Percentiles rank a stretch among this genome's conserved stretches.
phyloP scores from a whole-genome alignment of 208 protist genomes.

The Crithidia fasciculata region DNA sequence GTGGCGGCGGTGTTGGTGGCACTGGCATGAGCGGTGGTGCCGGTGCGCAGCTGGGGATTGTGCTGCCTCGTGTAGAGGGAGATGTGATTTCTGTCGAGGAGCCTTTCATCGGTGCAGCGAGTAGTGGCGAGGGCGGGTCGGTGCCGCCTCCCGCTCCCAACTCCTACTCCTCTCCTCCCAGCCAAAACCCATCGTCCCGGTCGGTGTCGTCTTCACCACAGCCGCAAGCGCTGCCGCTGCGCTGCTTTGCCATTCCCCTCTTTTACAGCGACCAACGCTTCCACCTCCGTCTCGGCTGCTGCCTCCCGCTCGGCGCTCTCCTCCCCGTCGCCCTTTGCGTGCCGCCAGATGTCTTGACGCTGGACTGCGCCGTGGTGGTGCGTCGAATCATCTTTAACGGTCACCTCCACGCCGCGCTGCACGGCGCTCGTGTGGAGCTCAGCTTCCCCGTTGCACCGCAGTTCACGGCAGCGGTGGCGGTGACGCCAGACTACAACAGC shows the following conservation, averaged over 20 bases:
- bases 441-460: conserved; percentile 66
- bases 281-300: conserved; percentile 53
- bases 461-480: conserved; percentile 69
- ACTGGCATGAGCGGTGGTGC: neutral
- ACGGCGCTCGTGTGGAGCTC: conserved; percentile 58
- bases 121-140: neutral
- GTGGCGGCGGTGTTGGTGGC: neutral
- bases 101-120: conserved; percentile 17
- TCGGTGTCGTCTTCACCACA: neutral
- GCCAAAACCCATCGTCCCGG: no score
- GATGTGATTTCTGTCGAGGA: conserved; percentile 67
- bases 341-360: conserved; percentile 67
- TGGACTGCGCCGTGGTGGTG: conserved; percentile 60
- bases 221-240: conserved; percentile 33
- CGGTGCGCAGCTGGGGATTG: conserved; percentile 49
- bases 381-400: conserved; percentile 64
- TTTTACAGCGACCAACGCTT: conserved; percentile 80
- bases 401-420: conserved; percentile 61
- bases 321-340: conserved; percentile 57
- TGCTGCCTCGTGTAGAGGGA: conserved; percentile 67
- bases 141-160: no score
- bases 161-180: no score
- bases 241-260: conserved; percentile 70
- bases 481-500: conserved; percentile 16
- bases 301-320: conserved; percentile 55